Percentiles rank a stretch among this genome's conserved stretches.
Evolutionary conservation across 805 yeast species (phyloP).

Genomic region (Spathaspora boniae): DNA sequence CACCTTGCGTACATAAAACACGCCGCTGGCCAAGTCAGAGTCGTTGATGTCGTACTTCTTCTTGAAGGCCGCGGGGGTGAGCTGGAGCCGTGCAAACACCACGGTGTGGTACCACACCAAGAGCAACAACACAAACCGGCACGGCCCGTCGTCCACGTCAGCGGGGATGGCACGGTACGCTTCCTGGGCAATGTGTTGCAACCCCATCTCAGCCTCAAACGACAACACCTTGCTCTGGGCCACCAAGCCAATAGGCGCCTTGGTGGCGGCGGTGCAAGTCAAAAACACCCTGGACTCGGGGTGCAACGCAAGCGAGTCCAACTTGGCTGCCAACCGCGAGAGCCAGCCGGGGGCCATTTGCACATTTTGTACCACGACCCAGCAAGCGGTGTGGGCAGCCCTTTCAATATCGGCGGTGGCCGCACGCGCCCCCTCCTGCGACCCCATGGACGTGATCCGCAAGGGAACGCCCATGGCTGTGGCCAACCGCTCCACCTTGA

Average conservation of each 20-base stretch:
- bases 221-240: conserved; percentile 52
- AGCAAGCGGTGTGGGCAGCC: conserved; percentile 48
- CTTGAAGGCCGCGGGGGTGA: conserved; percentile 60
- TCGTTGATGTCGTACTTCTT: conserved; percentile 68
- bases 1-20: no score
- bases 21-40: conserved; percentile 58
- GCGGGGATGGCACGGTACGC: conserved; percentile 22
- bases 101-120: conserved; percentile 71
- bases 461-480: conserved; percentile 21
- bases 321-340: conserved; percentile 46
- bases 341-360: conserved; percentile 72
- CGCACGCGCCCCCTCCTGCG: conserved; percentile 55
- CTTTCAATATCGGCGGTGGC: conserved; percentile 53
- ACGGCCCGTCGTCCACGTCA: conserved; percentile 28
- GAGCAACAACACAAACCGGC: conserved; percentile 45
- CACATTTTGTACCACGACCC: conserved; percentile 80
- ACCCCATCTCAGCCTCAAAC: conserved; percentile 62
- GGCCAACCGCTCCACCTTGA: conserved; percentile 47
- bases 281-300: conserved; percentile 54
- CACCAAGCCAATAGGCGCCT: conserved; percentile 55
- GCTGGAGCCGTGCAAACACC: conserved; percentile 55
- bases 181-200: conserved; percentile 46
- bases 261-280: conserved; percentile 52
- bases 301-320: conserved; percentile 26
- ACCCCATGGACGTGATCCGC: conserved; percentile 65